These are phyloP conservation scores for Trametes cingulata DNA, from an alignment of 768 basidiomycete species.

Conservation along the genomic window DNA sequence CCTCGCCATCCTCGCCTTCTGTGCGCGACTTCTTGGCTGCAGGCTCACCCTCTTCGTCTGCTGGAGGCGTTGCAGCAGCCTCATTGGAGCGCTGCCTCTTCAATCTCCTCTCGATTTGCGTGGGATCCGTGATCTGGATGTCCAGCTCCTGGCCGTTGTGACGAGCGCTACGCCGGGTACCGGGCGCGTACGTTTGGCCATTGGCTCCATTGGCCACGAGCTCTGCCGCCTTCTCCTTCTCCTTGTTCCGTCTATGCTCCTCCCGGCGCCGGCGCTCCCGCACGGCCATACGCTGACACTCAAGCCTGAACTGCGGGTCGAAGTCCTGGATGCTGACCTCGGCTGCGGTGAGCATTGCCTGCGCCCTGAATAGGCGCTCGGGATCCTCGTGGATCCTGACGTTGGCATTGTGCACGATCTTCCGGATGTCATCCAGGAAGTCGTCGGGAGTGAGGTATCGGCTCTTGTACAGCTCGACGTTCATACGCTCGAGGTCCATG, in stretches of 20 bases:
- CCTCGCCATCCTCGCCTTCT: slow-evolving; percentile 42
- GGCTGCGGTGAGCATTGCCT: slow-evolving; percentile 85
- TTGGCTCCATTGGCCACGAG: slow-evolving; percentile 18
- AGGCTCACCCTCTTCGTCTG: slow-evolving; percentile 51
- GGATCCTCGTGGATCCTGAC: slow-evolving; percentile 59
- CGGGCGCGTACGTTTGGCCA: slow-evolving; percentile 43
- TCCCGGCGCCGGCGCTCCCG: slow-evolving; percentile 69
- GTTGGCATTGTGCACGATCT: slow-evolving; percentile 76
- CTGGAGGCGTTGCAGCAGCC: slow-evolving; percentile 50
- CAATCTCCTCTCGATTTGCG: slow-evolving; percentile 69
- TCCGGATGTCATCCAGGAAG: slow-evolving; percentile 81
- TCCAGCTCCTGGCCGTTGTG: slow-evolving; percentile 74
- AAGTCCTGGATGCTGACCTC: slow-evolving; percentile 87
- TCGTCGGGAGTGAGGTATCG: slow-evolving; percentile 86
- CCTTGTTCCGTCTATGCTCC: slow-evolving; percentile 39
- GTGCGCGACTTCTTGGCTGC: slow-evolving; percentile 51
- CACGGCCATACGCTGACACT: slow-evolving; percentile 87
- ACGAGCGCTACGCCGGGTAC: slow-evolving; percentile 70
- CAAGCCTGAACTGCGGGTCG: slow-evolving; percentile 71
- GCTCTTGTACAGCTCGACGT: slow-evolving; percentile 77
- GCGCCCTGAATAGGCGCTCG: slow-evolving; percentile 79
- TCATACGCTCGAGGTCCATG: slow-evolving; percentile 93
- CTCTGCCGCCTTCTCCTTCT: slow-evolving; percentile 33
- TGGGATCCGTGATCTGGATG: slow-evolving; percentile 66
- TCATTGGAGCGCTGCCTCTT: slow-evolving; percentile 70